Conservation (phyloP, 768 basidiomycete species). For the Suillus variegatus region DNA sequence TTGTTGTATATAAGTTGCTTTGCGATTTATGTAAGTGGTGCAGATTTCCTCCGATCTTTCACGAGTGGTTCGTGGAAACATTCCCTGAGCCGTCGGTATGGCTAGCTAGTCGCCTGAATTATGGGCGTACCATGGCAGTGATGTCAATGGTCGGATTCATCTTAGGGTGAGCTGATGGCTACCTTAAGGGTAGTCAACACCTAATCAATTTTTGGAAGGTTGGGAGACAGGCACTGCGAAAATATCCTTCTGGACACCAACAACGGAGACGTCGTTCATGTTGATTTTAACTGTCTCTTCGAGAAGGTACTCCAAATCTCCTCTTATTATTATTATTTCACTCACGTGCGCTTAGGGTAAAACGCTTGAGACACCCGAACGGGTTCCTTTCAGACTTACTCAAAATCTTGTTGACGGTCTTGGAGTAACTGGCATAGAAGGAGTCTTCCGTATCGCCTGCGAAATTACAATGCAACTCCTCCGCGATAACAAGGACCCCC, state of each 20-base stretch:
- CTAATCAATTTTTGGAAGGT: constrained; percentile 41
- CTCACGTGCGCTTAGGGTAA: constrained; percentile 54
- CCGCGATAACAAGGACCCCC: constrained; percentile 85
- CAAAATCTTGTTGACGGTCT: constrained; percentile 92
- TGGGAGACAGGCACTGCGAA: constrained; percentile 97
- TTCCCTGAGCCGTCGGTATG: constrained; percentile 97
- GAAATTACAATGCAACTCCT: constrained; percentile 89
- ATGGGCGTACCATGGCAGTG: constrained; percentile 88
- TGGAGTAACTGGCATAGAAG: constrained; percentile 93
- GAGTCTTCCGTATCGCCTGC: constrained; percentile 88
- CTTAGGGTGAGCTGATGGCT: constrained; percentile 62
- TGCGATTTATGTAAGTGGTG: neutral
- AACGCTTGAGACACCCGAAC: constrained; percentile 82
- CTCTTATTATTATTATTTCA: neutral
- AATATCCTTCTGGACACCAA: constrained; percentile 91
- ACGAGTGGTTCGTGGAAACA: constrained; percentile 96
- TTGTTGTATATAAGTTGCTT: neutral
- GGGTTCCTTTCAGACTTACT: constrained; percentile 92
- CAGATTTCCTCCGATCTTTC: constrained; percentile 85
- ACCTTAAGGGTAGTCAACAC: neutral
- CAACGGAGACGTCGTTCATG: constrained; percentile 91
- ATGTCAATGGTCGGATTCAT: constrained; percentile 99
- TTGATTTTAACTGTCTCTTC: constrained; percentile 97
- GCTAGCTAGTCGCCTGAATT: constrained; percentile 85
- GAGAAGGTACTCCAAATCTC: constrained; percentile 66